A percentile compares a stretch with the other conserved stretches of the same genome.
Conservation (phyloP, 2,329 filamentous ascomycete species). For the Cercospora beticola region DNA sequence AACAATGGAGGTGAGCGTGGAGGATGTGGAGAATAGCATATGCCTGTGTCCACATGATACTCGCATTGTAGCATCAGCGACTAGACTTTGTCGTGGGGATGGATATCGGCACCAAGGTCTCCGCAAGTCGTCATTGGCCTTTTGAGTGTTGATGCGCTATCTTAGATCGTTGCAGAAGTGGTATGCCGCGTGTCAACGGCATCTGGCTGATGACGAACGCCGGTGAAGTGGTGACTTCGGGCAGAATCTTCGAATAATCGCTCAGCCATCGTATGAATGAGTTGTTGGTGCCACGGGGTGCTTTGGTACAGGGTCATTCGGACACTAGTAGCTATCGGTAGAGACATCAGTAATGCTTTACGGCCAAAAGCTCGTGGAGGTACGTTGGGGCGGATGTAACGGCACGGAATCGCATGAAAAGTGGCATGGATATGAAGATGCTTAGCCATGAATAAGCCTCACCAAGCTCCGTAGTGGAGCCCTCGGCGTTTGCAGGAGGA, state of each 20-base stretch:
- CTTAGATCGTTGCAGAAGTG: not conserved
- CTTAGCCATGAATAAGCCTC: not conserved
- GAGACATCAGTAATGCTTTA: not conserved
- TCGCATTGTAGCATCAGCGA: not conserved
- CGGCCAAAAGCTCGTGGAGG: not conserved
- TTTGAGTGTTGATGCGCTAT: not conserved
- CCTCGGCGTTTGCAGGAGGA: not conserved
- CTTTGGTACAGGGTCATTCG: not conserved
- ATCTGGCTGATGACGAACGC: not conserved
- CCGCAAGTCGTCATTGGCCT: not conserved
- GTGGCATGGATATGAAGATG: not conserved
- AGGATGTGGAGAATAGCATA: not conserved
- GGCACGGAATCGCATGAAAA: not conserved
- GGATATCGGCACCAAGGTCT: not conserved
- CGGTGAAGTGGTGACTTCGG: not conserved
- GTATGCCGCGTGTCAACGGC: not conserved
- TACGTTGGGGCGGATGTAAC: not conserved
- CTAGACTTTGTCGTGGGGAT: not conserved
- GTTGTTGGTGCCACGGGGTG: not conserved
- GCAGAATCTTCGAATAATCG: not conserved
- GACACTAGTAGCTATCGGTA: not conserved
- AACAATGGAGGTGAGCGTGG: not conserved
- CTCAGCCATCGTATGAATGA: not conserved
- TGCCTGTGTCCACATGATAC: not conserved
- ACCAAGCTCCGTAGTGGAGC: not conserved